A percentile compares a stretch with the other conserved stretches of the same genome.
Conservation (phyloP, 2,329 filamentous ascomycete genomes). For the Dendrostoma leiphaemia region DNA sequence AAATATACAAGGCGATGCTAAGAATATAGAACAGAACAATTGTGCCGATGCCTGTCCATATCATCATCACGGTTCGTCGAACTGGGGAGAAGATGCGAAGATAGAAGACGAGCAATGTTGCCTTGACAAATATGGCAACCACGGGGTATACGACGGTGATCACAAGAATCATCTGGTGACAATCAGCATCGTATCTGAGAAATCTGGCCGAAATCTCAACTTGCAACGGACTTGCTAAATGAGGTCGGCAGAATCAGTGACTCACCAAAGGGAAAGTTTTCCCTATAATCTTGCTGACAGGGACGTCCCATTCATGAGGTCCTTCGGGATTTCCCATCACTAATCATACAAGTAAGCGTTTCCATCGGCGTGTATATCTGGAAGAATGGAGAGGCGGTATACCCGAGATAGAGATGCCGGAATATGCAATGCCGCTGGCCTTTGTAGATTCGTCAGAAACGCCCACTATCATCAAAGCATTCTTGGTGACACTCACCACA, state of each 20-base stretch:
- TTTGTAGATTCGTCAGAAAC: not conserved
- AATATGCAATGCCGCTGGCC: not conserved
- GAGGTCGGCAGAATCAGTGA: not conserved
- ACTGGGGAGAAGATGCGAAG: not conserved
- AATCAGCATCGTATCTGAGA: not conserved
- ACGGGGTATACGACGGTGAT: not conserved
- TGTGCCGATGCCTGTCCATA: not conserved
- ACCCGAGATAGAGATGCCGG: not conserved
- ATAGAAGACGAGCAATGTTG: constrained; percentile 4
- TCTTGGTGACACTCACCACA: not conserved
- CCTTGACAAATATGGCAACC: constrained; percentile 1
- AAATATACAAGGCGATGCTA: not conserved
- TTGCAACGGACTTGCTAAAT: too few species aligned
- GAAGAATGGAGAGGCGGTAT: not conserved
- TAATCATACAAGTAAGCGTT: not conserved
- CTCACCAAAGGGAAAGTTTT: not conserved
- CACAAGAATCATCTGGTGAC: not conserved
- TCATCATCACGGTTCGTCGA: not conserved
- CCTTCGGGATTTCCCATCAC: constrained; percentile 3
- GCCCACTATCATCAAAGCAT: not conserved
- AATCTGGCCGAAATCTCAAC: not conserved
- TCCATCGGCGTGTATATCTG: not conserved
- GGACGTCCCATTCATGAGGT: constrained; percentile 5
- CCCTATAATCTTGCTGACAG: not conserved
- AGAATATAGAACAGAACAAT: constrained; percentile 2